Evolutionary conservation across 2,329 filamentous ascomycete species (phyloP).

Genomic region (Acephala macrosclerotiorum): DNA sequence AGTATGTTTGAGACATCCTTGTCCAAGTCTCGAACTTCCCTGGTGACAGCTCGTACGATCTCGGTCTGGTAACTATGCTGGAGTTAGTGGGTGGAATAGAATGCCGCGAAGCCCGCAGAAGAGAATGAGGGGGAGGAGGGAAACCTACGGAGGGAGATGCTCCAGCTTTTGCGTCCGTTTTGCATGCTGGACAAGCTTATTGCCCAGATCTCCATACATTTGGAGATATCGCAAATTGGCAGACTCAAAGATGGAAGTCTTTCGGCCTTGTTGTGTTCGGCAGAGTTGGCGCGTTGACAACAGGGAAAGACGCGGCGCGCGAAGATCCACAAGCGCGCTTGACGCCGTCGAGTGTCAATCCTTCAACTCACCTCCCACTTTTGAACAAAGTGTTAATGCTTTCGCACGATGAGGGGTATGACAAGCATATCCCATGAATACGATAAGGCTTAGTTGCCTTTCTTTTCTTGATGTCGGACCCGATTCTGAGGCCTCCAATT

Average conservation of each 20-base stretch:
- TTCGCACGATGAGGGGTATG: not conserved
- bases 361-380: not conserved
- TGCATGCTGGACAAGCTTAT: conserved; percentile 86
- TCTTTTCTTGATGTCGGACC: too few relatives aligned
- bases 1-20: conserved; percentile 83
- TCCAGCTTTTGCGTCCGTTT: conserved; percentile 90
- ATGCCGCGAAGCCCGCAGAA: too few relatives aligned
- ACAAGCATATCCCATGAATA: not conserved
- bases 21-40: conserved; percentile 93
- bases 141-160: not conserved
- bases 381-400: conserved; percentile 4
- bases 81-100: conserved; percentile 72
- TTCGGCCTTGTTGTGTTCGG: conserved; percentile 23
- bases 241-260: not conserved
- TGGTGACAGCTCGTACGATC: conserved; percentile 83
- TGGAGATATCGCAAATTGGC: not conserved
- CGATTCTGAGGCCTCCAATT: too few relatives aligned
- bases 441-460: too few relatives aligned
- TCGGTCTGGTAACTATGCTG: conserved; percentile 77
- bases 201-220: conserved; percentile 77
- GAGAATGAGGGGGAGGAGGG: too few relatives aligned
- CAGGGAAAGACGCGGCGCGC: conserved; percentile 12
- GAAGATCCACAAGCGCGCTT: conserved; percentile 9
- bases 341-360: conserved; percentile 2
- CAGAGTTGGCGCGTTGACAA: conserved; percentile 9